Percentiles rank a stretch among this genome's conserved stretches.
Conservation (phyloP, 345 rosid species). For the Salix suchowensis region DNA sequence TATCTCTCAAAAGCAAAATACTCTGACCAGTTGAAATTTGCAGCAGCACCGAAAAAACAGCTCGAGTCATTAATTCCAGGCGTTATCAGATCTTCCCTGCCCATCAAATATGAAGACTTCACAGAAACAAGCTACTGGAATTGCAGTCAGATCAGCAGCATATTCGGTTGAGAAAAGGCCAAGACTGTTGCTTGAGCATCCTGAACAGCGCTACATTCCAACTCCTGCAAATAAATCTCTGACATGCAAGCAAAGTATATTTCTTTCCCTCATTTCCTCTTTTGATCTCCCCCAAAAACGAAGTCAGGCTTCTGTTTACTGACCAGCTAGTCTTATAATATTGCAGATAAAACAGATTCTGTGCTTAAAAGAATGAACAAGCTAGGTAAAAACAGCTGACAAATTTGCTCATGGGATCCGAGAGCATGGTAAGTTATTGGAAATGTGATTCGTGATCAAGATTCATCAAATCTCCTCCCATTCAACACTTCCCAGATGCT, state of each 20-base stretch:
- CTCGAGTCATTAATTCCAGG: neutral
- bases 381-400: conserved; percentile 43
- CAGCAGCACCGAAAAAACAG: neutral
- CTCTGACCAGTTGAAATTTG: neutral
- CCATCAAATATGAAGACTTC: conserved; percentile 28
- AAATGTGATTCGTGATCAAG: neutral
- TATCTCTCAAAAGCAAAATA: neutral
- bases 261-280: neutral
- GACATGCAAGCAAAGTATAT: conserved; percentile 35
- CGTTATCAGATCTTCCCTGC: neutral
- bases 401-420: conserved; percentile 41
- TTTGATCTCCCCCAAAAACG: neutral
- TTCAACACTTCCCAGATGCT: neutral
- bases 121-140: conserved; percentile 22
- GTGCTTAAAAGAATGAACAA: conserved; percentile 41
- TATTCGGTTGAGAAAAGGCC: conserved; percentile 29
- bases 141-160: conserved; percentile 20
- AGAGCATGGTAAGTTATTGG: conserved; percentile 44
- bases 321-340: neutral
- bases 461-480: neutral
- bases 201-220: conserved; percentile 26
- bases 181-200: conserved; percentile 25
- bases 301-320: neutral
- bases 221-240: conserved; percentile 31
- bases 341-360: conserved; percentile 18